Conservation (phyloP, 2,329 filamentous ascomycete species). For the Pseudogymnoascus sp. region DNA sequence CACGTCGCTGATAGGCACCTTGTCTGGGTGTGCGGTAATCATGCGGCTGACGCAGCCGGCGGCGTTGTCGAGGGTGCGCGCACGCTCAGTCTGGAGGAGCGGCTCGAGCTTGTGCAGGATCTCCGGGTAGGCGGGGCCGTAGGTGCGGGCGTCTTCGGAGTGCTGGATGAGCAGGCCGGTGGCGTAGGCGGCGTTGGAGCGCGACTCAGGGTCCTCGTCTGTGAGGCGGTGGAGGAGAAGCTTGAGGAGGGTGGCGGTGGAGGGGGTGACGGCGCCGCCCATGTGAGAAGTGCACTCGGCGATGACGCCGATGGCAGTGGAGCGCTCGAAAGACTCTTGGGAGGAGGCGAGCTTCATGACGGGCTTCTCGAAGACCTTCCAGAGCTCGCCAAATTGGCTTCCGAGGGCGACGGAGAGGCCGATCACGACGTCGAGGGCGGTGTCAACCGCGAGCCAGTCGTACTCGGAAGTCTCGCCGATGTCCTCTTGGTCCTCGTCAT, state of each 20-base stretch:
- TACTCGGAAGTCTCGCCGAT: conserved; percentile 80
- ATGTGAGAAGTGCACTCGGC: conserved; percentile 86
- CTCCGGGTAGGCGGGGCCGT: conserved; percentile 65
- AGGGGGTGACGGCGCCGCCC: conserved; percentile 71
- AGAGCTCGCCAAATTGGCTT: conserved; percentile 72
- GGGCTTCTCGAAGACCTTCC: conserved; percentile 93
- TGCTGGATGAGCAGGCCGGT: conserved; percentile 77
- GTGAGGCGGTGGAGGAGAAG: conserved; percentile 77
- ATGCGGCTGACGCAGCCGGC: conserved; percentile 86
- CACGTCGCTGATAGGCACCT: conserved; percentile 71
- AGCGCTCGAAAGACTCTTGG: conserved; percentile 78
- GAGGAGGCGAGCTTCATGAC: conserved; percentile 82
- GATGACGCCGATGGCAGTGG: conserved; percentile 82
- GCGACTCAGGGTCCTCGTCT: conserved; percentile 84
- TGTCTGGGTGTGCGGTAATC: conserved; percentile 82
- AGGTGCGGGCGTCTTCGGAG: conserved; percentile 63
- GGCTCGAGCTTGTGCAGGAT: conserved; percentile 84
- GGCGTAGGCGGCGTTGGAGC: conserved; percentile 92
- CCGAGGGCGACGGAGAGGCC: conserved; percentile 79
- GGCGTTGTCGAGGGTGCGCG: conserved; percentile 84
- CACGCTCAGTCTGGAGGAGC: conserved; percentile 67
- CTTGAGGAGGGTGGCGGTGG: conserved; percentile 69
- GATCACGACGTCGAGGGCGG: conserved; percentile 82
- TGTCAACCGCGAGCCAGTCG: conserved; percentile 95
- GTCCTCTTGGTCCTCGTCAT: conserved; percentile 69